phyloP scores from a whole-genome alignment of 2,329 filamentous ascomycete genomes.

The Emmonsia crescens region DNA sequence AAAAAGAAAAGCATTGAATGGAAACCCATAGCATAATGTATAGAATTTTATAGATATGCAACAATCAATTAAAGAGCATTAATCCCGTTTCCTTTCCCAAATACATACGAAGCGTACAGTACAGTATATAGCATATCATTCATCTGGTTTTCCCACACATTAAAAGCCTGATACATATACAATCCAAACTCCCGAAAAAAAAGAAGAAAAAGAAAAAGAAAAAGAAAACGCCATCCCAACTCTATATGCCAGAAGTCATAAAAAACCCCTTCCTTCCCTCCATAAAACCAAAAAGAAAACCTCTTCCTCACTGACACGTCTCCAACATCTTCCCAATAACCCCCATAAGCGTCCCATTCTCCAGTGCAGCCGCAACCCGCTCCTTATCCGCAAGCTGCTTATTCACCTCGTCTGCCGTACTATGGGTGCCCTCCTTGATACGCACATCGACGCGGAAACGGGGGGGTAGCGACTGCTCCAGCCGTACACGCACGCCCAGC shows the following conservation, averaged over 20 bases:
- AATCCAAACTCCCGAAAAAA: neutral
- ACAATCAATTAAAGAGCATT: neutral
- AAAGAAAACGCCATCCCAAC: neutral
- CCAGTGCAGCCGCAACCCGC: constrained; percentile 82
- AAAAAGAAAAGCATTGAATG: neutral
- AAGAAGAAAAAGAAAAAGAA: neutral
- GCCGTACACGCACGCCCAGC: constrained; percentile 76
- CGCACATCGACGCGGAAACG: constrained; percentile 85
- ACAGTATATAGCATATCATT: neutral
- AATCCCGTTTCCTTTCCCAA: neutral
- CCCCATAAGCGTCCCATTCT: constrained; percentile 81
- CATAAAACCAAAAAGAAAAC: neutral
- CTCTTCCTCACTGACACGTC: constrained; percentile 51
- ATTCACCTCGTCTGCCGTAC: constrained; percentile 88
- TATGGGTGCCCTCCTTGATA: constrained; percentile 94
- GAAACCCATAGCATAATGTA: neutral
- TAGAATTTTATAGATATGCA: neutral
- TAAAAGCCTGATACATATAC: neutral
- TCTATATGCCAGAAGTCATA: neutral
- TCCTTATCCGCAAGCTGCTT: constrained; percentile 97
- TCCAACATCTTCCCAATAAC: constrained; percentile 91
- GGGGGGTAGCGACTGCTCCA: constrained; percentile 83
- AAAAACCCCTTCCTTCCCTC: neutral
- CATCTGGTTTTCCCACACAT: neutral
- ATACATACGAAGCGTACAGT: neutral